A percentile compares a stretch with the other conserved stretches of the same genome.
Evolutionary conservation across 331 rosid species (phyloP).

Genomic region (Saraca asoca): DNA sequence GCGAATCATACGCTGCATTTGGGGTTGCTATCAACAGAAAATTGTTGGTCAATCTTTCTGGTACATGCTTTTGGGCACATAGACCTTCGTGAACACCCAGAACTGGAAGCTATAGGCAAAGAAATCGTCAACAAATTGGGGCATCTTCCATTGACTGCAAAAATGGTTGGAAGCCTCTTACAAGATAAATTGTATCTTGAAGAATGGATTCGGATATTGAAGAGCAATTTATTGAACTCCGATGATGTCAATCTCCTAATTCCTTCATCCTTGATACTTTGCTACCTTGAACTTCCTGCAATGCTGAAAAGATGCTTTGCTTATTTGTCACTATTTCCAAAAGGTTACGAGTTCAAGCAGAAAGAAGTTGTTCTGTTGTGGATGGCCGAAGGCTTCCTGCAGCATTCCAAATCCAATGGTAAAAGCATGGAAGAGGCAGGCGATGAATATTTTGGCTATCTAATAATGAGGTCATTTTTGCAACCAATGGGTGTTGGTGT

Average conservation of each 20-base stretch:
- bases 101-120: constrained; percentile 31
- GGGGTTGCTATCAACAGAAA: constrained; percentile 14
- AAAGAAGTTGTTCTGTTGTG: constrained; percentile 31
- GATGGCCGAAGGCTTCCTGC: constrained; percentile 39
- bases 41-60: constrained; percentile 30
- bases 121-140: background rate
- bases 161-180: background rate
- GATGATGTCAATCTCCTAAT: constrained; percentile 10
- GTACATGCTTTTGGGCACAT: constrained; percentile 29
- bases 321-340: constrained; percentile 32
- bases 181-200: constrained; percentile 26
- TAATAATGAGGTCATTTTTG: constrained; percentile 31
- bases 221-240: constrained; percentile 2
- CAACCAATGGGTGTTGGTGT: constrained; percentile 28
- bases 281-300: constrained; percentile 30
- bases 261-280: constrained; percentile 23
- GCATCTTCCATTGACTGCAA: background rate
- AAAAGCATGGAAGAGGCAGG: constrained; percentile 38
- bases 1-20: constrained; percentile 17
- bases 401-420: background rate
- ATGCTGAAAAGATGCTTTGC: constrained; percentile 34
- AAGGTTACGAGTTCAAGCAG: constrained; percentile 21
- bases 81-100: constrained; percentile 6
- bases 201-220: constrained; percentile 18
- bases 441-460: constrained; percentile 31